A percentile compares a stretch with the other conserved stretches of the same genome.
Evolutionary conservation across 495 filamentous ascomycete genomes (phyloP).

Genomic region (Entonaema liquescens): DNA sequence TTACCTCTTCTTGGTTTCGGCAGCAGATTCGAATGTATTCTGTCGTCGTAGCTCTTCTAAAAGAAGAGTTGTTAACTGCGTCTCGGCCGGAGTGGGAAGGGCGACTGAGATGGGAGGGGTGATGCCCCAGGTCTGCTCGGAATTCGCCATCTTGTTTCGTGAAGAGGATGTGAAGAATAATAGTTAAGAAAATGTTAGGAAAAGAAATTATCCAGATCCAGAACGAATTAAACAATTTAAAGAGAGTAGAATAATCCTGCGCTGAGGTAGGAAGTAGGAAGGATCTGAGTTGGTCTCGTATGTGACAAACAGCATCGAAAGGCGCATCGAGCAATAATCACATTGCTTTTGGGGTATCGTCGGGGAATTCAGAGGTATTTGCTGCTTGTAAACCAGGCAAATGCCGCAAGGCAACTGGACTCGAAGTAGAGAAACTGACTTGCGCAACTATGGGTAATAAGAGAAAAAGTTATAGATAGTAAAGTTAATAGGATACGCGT

Average conservation of each 20-base stretch:
- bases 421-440: conserved; percentile 4
- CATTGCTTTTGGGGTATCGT: conserved; percentile 14
- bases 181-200: neutral
- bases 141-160: conserved; percentile 29
- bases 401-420: conserved; percentile 1
- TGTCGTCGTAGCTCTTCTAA: conserved; percentile 83
- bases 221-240: conserved; percentile 6
- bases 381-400: neutral
- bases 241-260: conserved; percentile 5
- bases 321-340: conserved; percentile 17
- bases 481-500: conserved; percentile 4
- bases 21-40: conserved; percentile 85
- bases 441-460: neutral
- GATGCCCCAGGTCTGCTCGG: conserved; percentile 70
- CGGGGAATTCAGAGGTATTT: neutral
- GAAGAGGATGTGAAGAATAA: conserved; percentile 1
- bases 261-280: conserved; percentile 2
- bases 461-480: neutral
- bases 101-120: conserved; percentile 83
- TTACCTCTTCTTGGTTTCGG: conserved; percentile 83
- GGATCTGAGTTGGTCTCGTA: conserved; percentile 10
- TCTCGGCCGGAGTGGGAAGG: conserved; percentile 77
- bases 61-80: conserved; percentile 76
- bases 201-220: neutral
- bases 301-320: conserved; percentile 22